Evolutionary conservation across 2,329 filamentous ascomycete species (phyloP), one percentile per base, ranked within the genome.

Genomic region (Mycosphaerella sp.): DNA sequence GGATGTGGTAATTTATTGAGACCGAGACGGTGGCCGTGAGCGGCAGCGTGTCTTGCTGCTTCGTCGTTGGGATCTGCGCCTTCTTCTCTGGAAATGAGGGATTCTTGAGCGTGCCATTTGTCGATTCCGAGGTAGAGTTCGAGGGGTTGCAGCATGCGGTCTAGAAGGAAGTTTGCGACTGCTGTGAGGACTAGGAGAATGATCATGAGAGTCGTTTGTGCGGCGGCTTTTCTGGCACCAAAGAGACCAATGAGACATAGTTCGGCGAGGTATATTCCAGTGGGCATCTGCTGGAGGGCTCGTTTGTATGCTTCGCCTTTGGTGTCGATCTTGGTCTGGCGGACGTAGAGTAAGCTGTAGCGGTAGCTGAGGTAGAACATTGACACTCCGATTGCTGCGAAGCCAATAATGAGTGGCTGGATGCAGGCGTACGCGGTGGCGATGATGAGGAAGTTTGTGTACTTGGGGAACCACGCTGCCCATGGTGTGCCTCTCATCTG

Each of bases 331-430:
- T 71, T 71, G 53, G 71, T 72, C 59, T 73, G 73, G 21, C 59
- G 43, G 10, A 74, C 71, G 58, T 74, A 77, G 9, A 76, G 68
- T 56, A 75, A 66, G 53, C 74, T 75, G 66, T 77, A 76, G 14
- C 72, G 70, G 62, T 72, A 76, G 45, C 70, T 72, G 37, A 75
- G 54, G 61, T 75, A 76, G 53, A 74, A 68, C 6, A 76, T 65
- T 28, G 59, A 61, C 25, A 76, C 63, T 13, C 73, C 73, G 12
- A 75, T 59, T 6, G 66, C 66, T 4, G 71, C 69, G 55, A 77
- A 76, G 34, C 71, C 71, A 1, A 76, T 62, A 6, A 75, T 70
- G 2, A 77, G 59, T 2, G 74, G 74, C 7, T 74, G 73, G 48
- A 77, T 75, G 59, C 71, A 72, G 4, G 73, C 70, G 57, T 77